Conservation (phyloP, 345 rosid species). For the Sisymbrium altissimum region DNA sequence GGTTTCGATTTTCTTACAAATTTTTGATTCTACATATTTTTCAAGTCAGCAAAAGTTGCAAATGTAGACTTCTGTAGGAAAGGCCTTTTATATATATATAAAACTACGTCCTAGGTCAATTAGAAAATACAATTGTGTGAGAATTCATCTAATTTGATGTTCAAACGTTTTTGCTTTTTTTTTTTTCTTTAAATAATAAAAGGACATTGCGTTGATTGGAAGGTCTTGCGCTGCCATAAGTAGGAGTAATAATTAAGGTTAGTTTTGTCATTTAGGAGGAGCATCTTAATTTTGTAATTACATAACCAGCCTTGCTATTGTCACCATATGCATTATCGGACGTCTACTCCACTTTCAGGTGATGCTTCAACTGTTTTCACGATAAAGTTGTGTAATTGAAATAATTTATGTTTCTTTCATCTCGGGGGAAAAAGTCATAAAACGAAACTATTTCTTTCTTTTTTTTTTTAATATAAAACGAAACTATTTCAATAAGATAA, state of each 20-base stretch:
- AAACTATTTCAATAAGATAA: background rate
- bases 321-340: background rate
- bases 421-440: background rate
- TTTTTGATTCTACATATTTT: background rate
- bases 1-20: background rate
- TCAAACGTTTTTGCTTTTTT: background rate
- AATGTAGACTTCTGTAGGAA: background rate
- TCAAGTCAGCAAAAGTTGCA: background rate
- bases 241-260: slow-evolving; percentile 12
- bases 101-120: background rate
- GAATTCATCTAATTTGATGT: background rate
- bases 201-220: slow-evolving; percentile 12
- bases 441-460: background rate
- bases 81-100: background rate
- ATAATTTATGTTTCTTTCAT: background rate
- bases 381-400: slow-evolving; percentile 16
- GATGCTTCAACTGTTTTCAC: slow-evolving; percentile 31
- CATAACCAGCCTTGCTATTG: slow-evolving; percentile 9
- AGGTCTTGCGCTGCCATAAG: slow-evolving; percentile 7
- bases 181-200: background rate
- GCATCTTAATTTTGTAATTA: background rate
- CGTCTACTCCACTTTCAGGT: slow-evolving; percentile 2
- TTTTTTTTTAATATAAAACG: too few species aligned
- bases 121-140: background rate
- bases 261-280: background rate